Evolutionary conservation across 495 filamentous ascomycete genomes (phyloP), one percentile per base, ranked within the genome.

Genomic region (Cairneyella variabilis): DNA sequence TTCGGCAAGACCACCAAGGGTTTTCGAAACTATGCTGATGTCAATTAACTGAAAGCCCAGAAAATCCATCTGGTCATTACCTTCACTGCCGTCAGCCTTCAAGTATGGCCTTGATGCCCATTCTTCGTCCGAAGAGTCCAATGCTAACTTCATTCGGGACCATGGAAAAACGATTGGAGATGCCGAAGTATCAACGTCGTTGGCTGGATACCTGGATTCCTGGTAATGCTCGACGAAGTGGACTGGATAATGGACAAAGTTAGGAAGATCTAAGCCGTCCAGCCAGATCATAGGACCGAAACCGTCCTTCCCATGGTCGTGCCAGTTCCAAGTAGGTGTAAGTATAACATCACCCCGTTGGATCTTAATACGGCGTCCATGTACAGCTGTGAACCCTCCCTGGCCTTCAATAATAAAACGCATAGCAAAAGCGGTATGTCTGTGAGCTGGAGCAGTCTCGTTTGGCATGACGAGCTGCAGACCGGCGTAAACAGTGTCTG

Each of bases 241-340:
- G 17, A 76, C 69, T 0, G 75, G 75, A 36, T 76, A 73, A 44
- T 71, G 67, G 4, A 62, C 57, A 46, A 72, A 77, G 28, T 54
- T 63, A 2, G 74, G 75, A 28, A 76, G 49, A 60, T 77, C 71
- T 9, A 78, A 57, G 0, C 69, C 74, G 61, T 76, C 74, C 16
- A 78, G 61, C 74, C 76, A 79, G 27, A 77, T 71, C 76, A 79
- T 77, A 0, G 74, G 74, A 0, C 72, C 73, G 1, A 64, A 67
- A 2, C 71, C 71, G 30, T 77, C 72, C 16, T 75, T 76, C 0
- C 75, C 74, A 51, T 77, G 76, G 47, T 77, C 76, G 43, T 77
- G 74, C 55, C 66, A 77, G 47, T 73, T 72, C 74, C 75, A 77
- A 0, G 64, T 75, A 3, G 74, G 76, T 0, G 74, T 77, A 0